Percentiles rank a stretch among this genome's conserved stretches.
Conservation (phyloP, 1,139 yeast species). For the Pichia sp. region DNA sequence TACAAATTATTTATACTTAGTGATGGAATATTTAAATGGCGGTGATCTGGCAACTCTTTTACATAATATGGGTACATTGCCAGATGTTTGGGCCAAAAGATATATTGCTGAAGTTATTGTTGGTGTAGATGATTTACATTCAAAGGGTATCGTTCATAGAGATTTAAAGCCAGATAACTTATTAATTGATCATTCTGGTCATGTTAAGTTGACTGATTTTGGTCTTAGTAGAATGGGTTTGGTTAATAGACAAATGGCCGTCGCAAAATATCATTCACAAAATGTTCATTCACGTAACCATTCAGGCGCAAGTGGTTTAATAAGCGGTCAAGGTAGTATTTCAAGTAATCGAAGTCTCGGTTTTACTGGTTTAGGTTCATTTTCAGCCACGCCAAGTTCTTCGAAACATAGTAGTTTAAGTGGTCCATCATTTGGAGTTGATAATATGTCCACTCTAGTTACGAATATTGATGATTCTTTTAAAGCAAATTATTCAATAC, state of each 20-base stretch:
- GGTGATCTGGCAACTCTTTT: constrained; percentile 91
- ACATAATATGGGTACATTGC: constrained; percentile 71
- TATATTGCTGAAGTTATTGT: constrained; percentile 87
- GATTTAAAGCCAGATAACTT: constrained; percentile 90
- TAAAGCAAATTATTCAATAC: neutral
- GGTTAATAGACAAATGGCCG: constrained; percentile 62
- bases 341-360: constrained; percentile 10
- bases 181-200: constrained; percentile 80
- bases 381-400: constrained; percentile 10
- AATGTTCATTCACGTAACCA: constrained; percentile 15
- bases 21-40: constrained; percentile 94
- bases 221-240: constrained; percentile 90
- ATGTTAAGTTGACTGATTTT: constrained; percentile 87
- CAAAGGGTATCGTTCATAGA: constrained; percentile 84
- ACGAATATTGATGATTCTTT: constrained; percentile 33
- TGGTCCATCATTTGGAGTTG: constrained; percentile 14
- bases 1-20: constrained; percentile 77
- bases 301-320: constrained; percentile 18
- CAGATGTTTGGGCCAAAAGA: constrained; percentile 81
- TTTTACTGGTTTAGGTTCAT: neutral
- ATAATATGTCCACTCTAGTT: constrained; percentile 20
- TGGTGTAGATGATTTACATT: constrained; percentile 85
- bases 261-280: constrained; percentile 7
- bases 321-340: constrained; percentile 5
- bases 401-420: constrained; percentile 13